Conservation (phyloP, 2,329 filamentous ascomycete genomes). For the Colletotrichum orbiculare region DNA sequence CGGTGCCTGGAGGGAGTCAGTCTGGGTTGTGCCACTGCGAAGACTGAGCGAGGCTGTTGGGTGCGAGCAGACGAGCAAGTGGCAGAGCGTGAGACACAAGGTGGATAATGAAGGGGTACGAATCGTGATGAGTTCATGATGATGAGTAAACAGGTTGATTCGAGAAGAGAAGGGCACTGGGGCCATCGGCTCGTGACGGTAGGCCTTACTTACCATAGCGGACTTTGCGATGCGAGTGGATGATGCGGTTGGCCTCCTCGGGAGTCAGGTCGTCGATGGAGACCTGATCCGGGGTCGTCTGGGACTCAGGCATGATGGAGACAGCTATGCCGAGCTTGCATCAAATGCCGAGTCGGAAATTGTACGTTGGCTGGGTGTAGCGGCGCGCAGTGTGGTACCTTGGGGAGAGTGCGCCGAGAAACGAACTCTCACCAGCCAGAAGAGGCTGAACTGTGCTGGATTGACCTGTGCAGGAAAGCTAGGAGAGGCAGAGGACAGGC, state of each 20-base stretch:
- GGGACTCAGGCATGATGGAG: slow-evolving; percentile 55
- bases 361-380: not conserved
- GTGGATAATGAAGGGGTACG: not conserved
- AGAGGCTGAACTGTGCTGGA: not conserved
- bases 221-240: slow-evolving; percentile 76
- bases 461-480: not conserved
- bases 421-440: not conserved
- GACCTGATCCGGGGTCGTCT: slow-evolving; percentile 56
- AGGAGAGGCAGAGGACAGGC: slow-evolving; percentile 6
- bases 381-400: not conserved
- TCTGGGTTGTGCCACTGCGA: too few species aligned
- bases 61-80: not conserved
- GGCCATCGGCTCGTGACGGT: not conserved
- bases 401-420: not conserved
- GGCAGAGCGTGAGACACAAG: not conserved
- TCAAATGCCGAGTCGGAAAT: slow-evolving; percentile 10
- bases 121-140: not conserved
- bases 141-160: slow-evolving; percentile 6
- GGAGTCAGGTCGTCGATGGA: slow-evolving; percentile 68
- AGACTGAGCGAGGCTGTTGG: too few species aligned
- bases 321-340: slow-evolving; percentile 17
- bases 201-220: slow-evolving; percentile 67
- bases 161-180: not conserved
- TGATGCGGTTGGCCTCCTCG: slow-evolving; percentile 75
- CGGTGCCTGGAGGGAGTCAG: slow-evolving; percentile 58